Conservation (phyloP, 176 grass and related monocot species). For the Elaeis guineensis region DNA sequence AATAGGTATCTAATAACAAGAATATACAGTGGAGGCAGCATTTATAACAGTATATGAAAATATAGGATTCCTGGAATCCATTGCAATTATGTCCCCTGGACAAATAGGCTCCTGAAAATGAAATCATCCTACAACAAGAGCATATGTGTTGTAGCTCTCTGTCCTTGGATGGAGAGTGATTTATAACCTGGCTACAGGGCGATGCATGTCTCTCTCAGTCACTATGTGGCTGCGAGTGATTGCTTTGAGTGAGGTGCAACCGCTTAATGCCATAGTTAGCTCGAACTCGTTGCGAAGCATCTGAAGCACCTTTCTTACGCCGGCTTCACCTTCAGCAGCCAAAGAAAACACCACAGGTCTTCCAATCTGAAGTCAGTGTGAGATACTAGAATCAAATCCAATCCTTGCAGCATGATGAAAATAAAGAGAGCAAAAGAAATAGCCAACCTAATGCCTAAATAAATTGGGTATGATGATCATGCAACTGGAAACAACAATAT, state of each 20-base stretch:
- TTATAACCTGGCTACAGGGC: slow-evolving; percentile 49
- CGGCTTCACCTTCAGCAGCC: slow-evolving; percentile 70
- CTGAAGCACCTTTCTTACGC: slow-evolving; percentile 63
- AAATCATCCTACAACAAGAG: no score
- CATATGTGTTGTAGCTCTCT: no score
- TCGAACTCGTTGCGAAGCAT: slow-evolving; percentile 96
- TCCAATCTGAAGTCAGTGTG: slow-evolving; percentile 36
- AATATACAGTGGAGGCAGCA: slow-evolving; percentile 13
- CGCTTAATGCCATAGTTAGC: slow-evolving; percentile 83
- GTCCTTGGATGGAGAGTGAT: neutral
- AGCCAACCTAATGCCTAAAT: no score
- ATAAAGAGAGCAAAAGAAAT: no score
- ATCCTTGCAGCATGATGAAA: no score
- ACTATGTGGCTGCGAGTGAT: slow-evolving; percentile 93
- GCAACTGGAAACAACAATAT: no score
- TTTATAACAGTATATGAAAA: neutral
- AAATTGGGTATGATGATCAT: no score
- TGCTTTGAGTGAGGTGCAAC: slow-evolving; percentile 71
- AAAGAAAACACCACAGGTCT: slow-evolving; percentile 82
- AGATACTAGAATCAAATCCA: no score
- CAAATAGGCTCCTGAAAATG: no score
- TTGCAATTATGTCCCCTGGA: no score
- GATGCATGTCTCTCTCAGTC: slow-evolving; percentile 55
- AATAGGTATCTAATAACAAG: neutral
- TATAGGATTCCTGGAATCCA: no score